Percentiles rank a stretch among this genome's conserved stretches.
These are phyloP conservation scores for Kodamaea restingae DNA, from an alignment of 805 yeast genomes.

Conservation along the genomic window DNA sequence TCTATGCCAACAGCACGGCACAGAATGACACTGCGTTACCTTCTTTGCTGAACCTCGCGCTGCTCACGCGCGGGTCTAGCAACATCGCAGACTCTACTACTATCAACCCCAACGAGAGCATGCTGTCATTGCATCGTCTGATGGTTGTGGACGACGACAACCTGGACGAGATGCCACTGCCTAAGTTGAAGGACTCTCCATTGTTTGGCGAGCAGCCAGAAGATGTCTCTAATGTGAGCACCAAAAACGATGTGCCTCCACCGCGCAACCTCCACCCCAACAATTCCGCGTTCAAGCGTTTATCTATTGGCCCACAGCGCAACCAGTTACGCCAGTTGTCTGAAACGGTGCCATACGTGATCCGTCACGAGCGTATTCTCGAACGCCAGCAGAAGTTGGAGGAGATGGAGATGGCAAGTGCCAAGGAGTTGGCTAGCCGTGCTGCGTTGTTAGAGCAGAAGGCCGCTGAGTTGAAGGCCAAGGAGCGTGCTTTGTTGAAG, in stretches of 20 bases:
- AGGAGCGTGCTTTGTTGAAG: conserved; percentile 53
- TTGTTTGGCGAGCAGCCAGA: conserved; percentile 16
- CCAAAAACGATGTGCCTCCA: conserved; percentile 13
- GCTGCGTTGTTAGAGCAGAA: conserved; percentile 75
- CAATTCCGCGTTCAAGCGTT: conserved; percentile 37
- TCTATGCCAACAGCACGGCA: conserved; percentile 8
- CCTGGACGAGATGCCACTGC: conserved; percentile 18
- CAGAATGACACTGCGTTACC: conserved; percentile 45
- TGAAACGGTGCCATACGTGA: conserved; percentile 80
- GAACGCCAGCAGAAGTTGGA: conserved; percentile 76
- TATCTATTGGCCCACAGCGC: conserved; percentile 47
- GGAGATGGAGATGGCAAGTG: conserved; percentile 74
- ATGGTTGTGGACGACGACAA: conserved; percentile 32
- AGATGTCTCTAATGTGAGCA: conserved; percentile 4
- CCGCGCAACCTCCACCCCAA: conserved; percentile 19
- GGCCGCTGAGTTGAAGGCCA: conserved; percentile 66
- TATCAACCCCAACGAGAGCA: conserved; percentile 6
- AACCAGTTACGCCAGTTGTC: conserved; percentile 71
- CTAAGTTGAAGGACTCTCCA: conserved; percentile 23
- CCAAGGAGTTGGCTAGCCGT: conserved; percentile 64
- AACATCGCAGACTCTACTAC: conserved; percentile 18
- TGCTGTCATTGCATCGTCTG: conserved; percentile 23
- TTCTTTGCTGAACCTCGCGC: conserved; percentile 50
- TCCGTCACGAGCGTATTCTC: conserved; percentile 69
- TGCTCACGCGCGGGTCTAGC: conserved; percentile 7